Evolutionary conservation across 352 stramenopile species (phyloP), one percentile per base, ranked within the genome.

Genomic region (Albugo candida): DNA sequence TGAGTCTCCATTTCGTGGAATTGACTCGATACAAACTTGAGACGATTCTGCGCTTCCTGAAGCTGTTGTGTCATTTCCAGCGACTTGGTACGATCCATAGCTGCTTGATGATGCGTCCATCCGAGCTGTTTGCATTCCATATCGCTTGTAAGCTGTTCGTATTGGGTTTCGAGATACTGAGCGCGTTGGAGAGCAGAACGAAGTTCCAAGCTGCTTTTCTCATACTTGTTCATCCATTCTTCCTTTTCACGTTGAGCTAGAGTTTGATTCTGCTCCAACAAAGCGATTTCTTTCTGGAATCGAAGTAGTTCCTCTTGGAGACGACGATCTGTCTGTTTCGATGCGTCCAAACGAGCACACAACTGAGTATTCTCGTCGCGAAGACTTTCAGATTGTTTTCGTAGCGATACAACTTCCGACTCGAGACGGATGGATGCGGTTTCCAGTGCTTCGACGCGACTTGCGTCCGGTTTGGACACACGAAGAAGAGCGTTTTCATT

Each of bases 111-210:
- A 31, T 8, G 24, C 24, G 24, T 31, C 24, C 24, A 31, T 10
- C 24, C 8, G 24, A 31, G 24, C 24, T 31, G 24, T 31, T 31
- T 31, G 24, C 24, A 31, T 8, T 31, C 24, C 24, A 31, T 8
- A 31, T 31, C 24, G 31, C 70, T 69, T 10, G 73, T 64, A 10
- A 86, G 41, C 43, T 81, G 80, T 45, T 86, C 74, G 36, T 76
- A 83, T 48, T 86, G 70, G 37, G 58, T 76, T 41, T 86, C 71
- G 38, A 84, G 83, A 51, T 86, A 64, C 21, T 67, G 64, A 39
- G 51, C 70, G 11, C 65, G 63, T 49, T 85, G 70, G 1, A 70
- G 68, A 8, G 61, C 65, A 34, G 65, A 81, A 2, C 68, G 64
- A 13, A 85, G 59, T 39, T 85, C 73, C 18, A 62, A 36, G 20